Conservation (phyloP, 257 asterid genomes). For the Sherardia arvensis region DNA sequence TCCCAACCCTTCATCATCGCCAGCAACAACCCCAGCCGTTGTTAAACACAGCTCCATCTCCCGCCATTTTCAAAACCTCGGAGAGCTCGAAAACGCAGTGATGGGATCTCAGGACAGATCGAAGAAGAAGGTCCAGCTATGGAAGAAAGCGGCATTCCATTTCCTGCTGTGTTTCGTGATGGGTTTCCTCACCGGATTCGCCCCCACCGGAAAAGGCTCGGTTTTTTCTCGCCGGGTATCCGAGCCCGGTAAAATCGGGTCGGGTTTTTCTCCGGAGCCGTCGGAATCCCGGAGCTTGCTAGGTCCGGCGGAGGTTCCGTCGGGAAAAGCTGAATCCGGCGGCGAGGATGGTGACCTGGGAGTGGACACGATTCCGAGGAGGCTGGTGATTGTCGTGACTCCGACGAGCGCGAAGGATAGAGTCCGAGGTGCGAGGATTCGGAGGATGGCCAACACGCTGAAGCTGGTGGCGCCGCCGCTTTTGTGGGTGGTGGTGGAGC, state of each 20-base stretch:
- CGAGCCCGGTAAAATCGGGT: slow-evolving; percentile 7
- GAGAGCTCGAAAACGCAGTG: background rate
- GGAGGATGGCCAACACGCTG: slow-evolving; percentile 62
- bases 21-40: slow-evolving; percentile 12
- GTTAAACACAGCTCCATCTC: slow-evolving; percentile 11
- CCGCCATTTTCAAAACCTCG: slow-evolving; percentile 14
- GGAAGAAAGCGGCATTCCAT: slow-evolving; percentile 75
- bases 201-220: slow-evolving; percentile 51
- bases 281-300: slow-evolving; percentile 25
- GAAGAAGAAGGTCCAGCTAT: slow-evolving; percentile 54
- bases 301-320: slow-evolving; percentile 13
- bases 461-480: slow-evolving; percentile 59
- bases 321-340: background rate
- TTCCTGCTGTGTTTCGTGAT: slow-evolving; percentile 65
- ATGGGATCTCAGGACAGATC: slow-evolving; percentile 78
- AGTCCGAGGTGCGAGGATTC: slow-evolving; percentile 29
- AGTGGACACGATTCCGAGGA: slow-evolving; percentile 17
- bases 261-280: slow-evolving; percentile 37
- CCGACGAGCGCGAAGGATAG: slow-evolving; percentile 39
- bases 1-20: background rate
- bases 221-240: slow-evolving; percentile 20
- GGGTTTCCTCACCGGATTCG: slow-evolving; percentile 92
- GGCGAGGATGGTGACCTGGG: background rate
- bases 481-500: slow-evolving; percentile 80
- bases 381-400: slow-evolving; percentile 59